Percentiles rank a stretch among this genome's conserved stretches.
phyloP scores from a whole-genome alignment of 2,329 filamentous ascomycete genomes.

The Stachybotrys elegans region DNA sequence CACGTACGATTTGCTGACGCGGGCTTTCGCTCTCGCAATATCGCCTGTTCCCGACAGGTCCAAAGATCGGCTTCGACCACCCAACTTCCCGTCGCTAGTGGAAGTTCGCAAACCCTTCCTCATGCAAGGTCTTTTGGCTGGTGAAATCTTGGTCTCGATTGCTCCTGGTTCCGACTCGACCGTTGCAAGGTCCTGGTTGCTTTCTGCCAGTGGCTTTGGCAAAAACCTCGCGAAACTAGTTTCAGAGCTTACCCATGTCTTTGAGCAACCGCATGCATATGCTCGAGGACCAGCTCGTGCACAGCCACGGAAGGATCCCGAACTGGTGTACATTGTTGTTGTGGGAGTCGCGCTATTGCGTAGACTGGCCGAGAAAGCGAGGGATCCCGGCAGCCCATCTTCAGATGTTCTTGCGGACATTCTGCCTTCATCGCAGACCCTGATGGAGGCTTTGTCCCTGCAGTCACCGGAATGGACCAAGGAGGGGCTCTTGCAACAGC shows the following conservation, averaged over 20 bases:
- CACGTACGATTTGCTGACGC: conserved; percentile 76
- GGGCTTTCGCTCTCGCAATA: conserved; percentile 81
- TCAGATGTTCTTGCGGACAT: conserved; percentile 53
- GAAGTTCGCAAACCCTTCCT: conserved; percentile 83
- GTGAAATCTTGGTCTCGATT: conserved; percentile 79
- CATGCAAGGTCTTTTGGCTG: conserved; percentile 87
- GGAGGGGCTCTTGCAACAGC: conserved; percentile 61
- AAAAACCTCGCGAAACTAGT: conserved; percentile 73
- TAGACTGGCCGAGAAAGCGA: conserved; percentile 62
- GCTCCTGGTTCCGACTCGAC: conserved; percentile 65
- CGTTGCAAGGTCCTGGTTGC: conserved; percentile 75
- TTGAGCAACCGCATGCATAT: conserved; percentile 41
- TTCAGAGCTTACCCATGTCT: conserved; percentile 63
- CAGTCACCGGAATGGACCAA: conserved; percentile 56
- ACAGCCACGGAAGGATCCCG: conserved; percentile 38
- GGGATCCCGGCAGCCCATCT: conserved; percentile 46
- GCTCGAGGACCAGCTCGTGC: conserved; percentile 25
- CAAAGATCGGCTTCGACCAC: conserved; percentile 47
- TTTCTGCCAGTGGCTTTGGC: conserved; percentile 77
- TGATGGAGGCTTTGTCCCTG: conserved; percentile 64
- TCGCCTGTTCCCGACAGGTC: conserved; percentile 71
- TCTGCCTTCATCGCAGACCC: conserved; percentile 60
- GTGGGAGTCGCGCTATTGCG: conserved; percentile 65
- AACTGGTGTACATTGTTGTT: conserved; percentile 59
- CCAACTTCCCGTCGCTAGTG: conserved; percentile 60